Percentiles rank a stretch among this genome's conserved stretches.
These are phyloP conservation scores for Diaporthe batatas DNA, from an alignment of 2,329 filamentous ascomycete genomes.

Conservation along the genomic window DNA sequence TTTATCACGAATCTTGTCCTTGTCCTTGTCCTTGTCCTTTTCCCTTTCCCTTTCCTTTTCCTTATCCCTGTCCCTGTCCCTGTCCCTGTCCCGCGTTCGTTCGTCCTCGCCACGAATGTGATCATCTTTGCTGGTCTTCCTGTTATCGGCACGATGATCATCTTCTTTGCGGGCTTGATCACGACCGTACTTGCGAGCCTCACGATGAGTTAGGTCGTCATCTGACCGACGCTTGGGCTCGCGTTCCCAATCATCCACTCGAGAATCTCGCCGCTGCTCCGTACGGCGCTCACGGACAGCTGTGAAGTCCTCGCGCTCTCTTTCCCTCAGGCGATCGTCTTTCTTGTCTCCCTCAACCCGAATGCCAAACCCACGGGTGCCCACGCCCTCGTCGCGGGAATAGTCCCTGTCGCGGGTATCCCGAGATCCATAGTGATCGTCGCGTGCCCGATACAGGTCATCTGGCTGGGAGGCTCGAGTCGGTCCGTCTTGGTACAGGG, in stretches of 20 bases:
- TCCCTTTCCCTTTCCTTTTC: conserved; percentile 55
- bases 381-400: conserved; percentile 62
- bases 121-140: conserved; percentile 47
- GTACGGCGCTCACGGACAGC: conserved; percentile 41
- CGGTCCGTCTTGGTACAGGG: conserved; percentile 65
- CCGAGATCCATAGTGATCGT: conserved; percentile 60
- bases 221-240: conserved; percentile 48
- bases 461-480: conserved; percentile 56
- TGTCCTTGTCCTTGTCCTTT: conserved; percentile 55
- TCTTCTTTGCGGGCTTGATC: conserved; percentile 40
- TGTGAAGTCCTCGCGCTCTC: conserved; percentile 56
- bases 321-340: conserved; percentile 44
- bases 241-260: conserved; percentile 45
- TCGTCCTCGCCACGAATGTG: conserved; percentile 49
- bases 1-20: conserved; percentile 62
- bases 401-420: conserved; percentile 57
- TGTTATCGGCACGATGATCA: conserved; percentile 43
- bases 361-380: conserved; percentile 65
- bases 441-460: conserved; percentile 63
- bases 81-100: conserved; percentile 48
- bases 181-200: conserved; percentile 38
- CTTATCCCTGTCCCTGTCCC: conserved; percentile 55
- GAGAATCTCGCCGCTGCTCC: conserved; percentile 42
- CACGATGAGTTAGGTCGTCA: conserved; percentile 47
- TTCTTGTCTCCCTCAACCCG: conserved; percentile 56